These are phyloP conservation scores for Zygosaccharomyces pseudorouxii DNA, from an alignment of 805 yeast species.

Conservation along the genomic window DNA sequence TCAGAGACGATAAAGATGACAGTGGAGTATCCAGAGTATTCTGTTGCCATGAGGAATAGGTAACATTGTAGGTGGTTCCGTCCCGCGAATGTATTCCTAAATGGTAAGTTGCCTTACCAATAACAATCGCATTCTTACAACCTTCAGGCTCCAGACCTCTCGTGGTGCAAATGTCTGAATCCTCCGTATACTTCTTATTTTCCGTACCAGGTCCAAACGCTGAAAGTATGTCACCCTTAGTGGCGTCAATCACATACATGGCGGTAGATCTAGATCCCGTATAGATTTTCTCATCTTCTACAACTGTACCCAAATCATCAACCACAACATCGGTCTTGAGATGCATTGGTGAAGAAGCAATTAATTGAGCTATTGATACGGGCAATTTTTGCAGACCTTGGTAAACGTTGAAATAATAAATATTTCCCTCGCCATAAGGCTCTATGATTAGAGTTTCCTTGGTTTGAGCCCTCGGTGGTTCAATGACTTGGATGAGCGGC, in stretches of 20 bases:
- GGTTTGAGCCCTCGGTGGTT: conserved; percentile 14
- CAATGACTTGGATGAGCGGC: conserved; percentile 25
- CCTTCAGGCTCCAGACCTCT: conserved; percentile 15
- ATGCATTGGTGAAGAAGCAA: conserved; percentile 81
- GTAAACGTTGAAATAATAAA: conserved; percentile 73
- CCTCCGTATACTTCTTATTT: conserved; percentile 22
- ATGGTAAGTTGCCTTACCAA: conserved; percentile 72
- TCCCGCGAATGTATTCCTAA: conserved; percentile 70
- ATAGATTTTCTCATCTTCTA: conserved; percentile 69
- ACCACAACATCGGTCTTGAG: conserved; percentile 42
- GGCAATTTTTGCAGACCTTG: conserved; percentile 79
- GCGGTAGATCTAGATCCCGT: conserved; percentile 81
- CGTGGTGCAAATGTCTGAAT: conserved; percentile 13
- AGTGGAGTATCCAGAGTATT: conserved; percentile 67
- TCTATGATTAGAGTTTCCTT: conserved; percentile 78
- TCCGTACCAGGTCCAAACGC: conserved; percentile 56
- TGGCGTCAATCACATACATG: conserved; percentile 65
- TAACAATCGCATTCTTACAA: conserved; percentile 41
- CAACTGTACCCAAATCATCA: conserved; percentile 37
- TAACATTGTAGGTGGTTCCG: conserved; percentile 75
- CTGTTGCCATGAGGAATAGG: conserved; percentile 88
- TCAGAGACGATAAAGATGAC: conserved; percentile 45
- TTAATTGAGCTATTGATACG: conserved; percentile 69
- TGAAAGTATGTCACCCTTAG: conserved; percentile 67
- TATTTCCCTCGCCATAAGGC: conserved; percentile 77